These are phyloP conservation scores for Solanum arcanum DNA, from an alignment of 257 asterid species.

Conservation along the genomic window DNA sequence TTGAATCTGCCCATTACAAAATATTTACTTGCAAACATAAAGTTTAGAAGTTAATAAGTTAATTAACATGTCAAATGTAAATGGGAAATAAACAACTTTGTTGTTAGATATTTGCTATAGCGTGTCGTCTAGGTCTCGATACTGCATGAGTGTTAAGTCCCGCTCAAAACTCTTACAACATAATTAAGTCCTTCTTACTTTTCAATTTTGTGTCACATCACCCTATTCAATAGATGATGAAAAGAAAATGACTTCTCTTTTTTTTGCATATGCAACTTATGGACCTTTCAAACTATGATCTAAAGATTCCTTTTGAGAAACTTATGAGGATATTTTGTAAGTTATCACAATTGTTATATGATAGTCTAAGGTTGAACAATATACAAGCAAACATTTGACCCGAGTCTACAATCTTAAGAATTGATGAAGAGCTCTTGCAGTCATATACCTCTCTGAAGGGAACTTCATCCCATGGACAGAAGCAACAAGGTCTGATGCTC, in stretches of 20 bases:
- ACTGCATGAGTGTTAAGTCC: neutral
- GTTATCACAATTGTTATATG: neutral
- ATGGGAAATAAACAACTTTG: neutral
- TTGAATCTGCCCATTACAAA: neutral
- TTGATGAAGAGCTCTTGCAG: neutral
- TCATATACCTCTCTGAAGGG: slow-evolving; percentile 3
- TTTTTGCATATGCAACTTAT: neutral
- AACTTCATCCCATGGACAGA: slow-evolving; percentile 13
- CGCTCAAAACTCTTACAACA: neutral
- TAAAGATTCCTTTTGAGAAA: neutral
- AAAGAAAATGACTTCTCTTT: neutral
- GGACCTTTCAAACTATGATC: neutral
- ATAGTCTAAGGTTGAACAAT: neutral
- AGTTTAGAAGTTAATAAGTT: neutral
- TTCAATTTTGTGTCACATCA: neutral
- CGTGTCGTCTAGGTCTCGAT: neutral
- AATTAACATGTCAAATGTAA: neutral
- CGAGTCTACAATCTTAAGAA: neutral
- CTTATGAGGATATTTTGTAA: neutral
- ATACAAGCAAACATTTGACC: neutral
- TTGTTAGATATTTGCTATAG: neutral
- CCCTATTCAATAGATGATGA: neutral
- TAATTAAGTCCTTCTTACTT: neutral
- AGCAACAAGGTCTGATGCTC: slow-evolving; percentile 11
- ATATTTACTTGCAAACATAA: neutral